Evolutionary conservation across 2,329 filamentous ascomycete species (phyloP).

Genomic region (Fusarium gaditjirri): DNA sequence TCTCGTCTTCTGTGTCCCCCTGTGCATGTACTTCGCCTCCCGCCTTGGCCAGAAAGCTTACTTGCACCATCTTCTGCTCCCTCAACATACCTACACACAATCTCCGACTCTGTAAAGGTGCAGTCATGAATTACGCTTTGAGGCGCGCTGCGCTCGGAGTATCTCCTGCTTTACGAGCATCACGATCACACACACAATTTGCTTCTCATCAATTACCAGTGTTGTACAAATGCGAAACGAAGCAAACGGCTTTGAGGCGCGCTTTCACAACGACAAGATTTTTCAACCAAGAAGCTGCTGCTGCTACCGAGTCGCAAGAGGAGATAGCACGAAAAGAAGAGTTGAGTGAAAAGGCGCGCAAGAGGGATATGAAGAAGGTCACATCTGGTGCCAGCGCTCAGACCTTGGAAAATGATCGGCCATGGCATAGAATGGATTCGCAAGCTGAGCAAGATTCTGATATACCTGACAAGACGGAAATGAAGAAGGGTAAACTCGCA

Average conservation of each 20-base stretch:
- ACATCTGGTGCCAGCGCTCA: constrained; percentile 42
- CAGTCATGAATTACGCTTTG: constrained; percentile 33
- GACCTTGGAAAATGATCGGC: constrained; percentile 41
- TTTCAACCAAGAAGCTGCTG: constrained; percentile 17
- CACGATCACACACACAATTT: constrained; percentile 1
- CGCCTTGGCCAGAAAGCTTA: constrained; percentile 21
- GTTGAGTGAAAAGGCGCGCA: constrained; percentile 34
- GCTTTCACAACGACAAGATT: constrained; percentile 37
- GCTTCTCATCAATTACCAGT: constrained; percentile 4
- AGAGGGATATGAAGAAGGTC: constrained; percentile 35
- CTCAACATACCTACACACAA: neutral
- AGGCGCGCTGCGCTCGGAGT: constrained; percentile 31
- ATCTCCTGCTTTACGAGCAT: constrained; percentile 20
- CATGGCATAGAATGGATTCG: constrained; percentile 40
- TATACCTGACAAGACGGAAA: constrained; percentile 28
- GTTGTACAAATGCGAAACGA: constrained; percentile 3
- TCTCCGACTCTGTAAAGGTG: neutral
- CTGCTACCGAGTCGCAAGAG: neutral
- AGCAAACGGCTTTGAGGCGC: constrained; percentile 11
- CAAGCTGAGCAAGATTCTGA: constrained; percentile 25
- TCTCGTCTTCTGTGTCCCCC: neutral
- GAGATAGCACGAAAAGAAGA: constrained; percentile 15
- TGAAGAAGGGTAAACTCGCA: constrained; percentile 36
- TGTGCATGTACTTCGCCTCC: neutral
- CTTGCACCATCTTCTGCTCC: neutral